Base-by-base conservation (phyloP, 805 yeast species). In the Pichia deserticola region DNA sequence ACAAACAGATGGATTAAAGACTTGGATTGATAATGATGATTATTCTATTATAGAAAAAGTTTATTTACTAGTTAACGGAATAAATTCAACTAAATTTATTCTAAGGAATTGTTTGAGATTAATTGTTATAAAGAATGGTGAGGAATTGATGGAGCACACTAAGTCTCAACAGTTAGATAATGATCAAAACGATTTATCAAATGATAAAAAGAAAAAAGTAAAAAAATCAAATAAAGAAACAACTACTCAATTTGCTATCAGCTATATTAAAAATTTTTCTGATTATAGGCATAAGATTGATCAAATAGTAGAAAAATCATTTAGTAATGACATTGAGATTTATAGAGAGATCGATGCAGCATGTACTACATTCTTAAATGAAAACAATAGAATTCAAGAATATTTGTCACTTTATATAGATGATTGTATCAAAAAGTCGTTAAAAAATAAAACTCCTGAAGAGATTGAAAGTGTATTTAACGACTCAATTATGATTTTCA, bases 241-340 rank as follows among this genome's bases (percentile, higher is more conserved):
- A 44, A 66, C 75, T 51, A 64, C 82, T 8, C 67, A 71, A 45
- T 77, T 75, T 56, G 93, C 95, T 0, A 72, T 78, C 3, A 71
- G 72, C 47, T 89, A 95, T 92, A 75, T 86, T 9, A 77, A 77
- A 41, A 70, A 75, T 32, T 73, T 86, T 4, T 61, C 86, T 10
- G 64, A 61, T 10, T 67, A 79, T 50, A 82, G 77, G 55, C 68
- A 67, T 5, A 78, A 78, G 51, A 79, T 78, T 57, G 76, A 75
- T 36, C 33, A 42, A 3, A 69, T 89, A 2, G 64, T 80, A 32
- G 65, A 69, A 28, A 61, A 64, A 7, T 69, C 85, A 3, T 80
- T 83, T 55, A 68, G 68, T 3, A 71, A 68, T 42, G 79, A 84
- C 57, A 63, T 68, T 2, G 66, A 70, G 1, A 54, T 85, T 36